phyloP scores from a whole-genome alignment of 805 yeast genomes.

The Yamadazyma ubonensis region DNA sequence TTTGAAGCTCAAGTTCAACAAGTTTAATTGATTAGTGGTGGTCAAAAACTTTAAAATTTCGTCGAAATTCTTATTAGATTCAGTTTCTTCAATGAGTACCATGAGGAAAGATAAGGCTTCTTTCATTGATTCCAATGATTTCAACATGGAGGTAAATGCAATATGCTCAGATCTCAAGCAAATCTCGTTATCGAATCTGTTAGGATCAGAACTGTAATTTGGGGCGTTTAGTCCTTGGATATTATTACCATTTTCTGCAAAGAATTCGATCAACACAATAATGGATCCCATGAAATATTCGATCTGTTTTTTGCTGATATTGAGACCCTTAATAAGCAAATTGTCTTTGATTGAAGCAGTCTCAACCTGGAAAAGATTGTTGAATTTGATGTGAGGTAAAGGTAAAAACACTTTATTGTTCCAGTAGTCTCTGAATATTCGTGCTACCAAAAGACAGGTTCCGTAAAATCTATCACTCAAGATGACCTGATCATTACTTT shows the following conservation, averaged over 20 bases:
- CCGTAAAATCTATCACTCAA: constrained; percentile 92
- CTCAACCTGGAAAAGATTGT: constrained; percentile 37
- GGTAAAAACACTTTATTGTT: constrained; percentile 59
- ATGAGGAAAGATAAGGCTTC: constrained; percentile 89
- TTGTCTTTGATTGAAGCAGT: constrained; percentile 40
- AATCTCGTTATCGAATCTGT: constrained; percentile 56
- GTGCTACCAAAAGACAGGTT: constrained; percentile 70
- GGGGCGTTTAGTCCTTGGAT: constrained; percentile 65
- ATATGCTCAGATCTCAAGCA: constrained; percentile 88
- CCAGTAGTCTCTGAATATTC: constrained; percentile 83
- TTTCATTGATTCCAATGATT: constrained; percentile 72
- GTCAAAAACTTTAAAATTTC: constrained; percentile 71
- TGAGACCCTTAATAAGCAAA: constrained; percentile 45
- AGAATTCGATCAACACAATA: constrained; percentile 66
- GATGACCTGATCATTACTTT: constrained; percentile 68
- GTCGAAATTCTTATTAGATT: constrained; percentile 47
- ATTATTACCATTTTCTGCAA: constrained; percentile 59
- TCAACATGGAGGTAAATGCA: constrained; percentile 75
- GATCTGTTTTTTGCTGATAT: constrained; percentile 49
- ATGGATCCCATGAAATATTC: constrained; percentile 73
- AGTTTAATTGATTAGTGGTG: constrained; percentile 62
- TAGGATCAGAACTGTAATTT: constrained; percentile 48
- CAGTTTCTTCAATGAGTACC: constrained; percentile 73
- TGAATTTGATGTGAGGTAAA: constrained; percentile 41
- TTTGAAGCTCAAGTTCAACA: constrained; percentile 66